Evolutionary conservation across 2,329 filamentous ascomycete genomes (phyloP).

Genomic region (Claviceps sorghi): DNA sequence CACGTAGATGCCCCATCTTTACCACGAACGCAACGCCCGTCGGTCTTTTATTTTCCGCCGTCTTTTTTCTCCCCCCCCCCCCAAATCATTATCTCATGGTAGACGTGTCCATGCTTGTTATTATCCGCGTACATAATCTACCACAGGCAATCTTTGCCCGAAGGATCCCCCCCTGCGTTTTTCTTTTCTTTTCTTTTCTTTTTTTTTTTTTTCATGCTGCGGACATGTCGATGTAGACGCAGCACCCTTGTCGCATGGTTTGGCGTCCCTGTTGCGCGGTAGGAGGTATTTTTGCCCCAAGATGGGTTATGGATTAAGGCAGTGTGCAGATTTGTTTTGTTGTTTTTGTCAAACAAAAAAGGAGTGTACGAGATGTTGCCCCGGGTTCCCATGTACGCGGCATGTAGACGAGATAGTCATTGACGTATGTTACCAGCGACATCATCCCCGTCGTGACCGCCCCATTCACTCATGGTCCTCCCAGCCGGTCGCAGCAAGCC

Average conservation of each 20-base stretch:
- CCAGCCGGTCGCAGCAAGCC: too few species aligned
- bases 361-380: too few species aligned
- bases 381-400: too few species aligned
- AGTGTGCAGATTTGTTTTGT: background rate
- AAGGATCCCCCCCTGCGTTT: background rate
- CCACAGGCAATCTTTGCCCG: background rate
- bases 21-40: too few species aligned
- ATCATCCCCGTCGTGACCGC: too few species aligned
- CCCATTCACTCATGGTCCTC: too few species aligned
- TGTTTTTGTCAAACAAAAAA: too few species aligned
- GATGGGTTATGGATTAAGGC: too few species aligned
- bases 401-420: too few species aligned
- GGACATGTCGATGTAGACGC: too few species aligned
- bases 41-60: background rate
- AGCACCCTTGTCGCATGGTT: constrained; percentile 1
- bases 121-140: constrained; percentile 1
- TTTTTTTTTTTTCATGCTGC: background rate
- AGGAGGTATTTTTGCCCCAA: background rate
- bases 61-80: background rate
- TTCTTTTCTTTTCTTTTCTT: too few species aligned
- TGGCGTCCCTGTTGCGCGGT: constrained; percentile 1
- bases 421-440: too few species aligned
- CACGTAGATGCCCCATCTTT: background rate
- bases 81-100: background rate
- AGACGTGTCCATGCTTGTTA: background rate